Evolutionary conservation across 1,139 yeast genomes (phyloP), one percentile per base, ranked within the genome.

Genomic region (Magnusiomyces fungicola): DNA sequence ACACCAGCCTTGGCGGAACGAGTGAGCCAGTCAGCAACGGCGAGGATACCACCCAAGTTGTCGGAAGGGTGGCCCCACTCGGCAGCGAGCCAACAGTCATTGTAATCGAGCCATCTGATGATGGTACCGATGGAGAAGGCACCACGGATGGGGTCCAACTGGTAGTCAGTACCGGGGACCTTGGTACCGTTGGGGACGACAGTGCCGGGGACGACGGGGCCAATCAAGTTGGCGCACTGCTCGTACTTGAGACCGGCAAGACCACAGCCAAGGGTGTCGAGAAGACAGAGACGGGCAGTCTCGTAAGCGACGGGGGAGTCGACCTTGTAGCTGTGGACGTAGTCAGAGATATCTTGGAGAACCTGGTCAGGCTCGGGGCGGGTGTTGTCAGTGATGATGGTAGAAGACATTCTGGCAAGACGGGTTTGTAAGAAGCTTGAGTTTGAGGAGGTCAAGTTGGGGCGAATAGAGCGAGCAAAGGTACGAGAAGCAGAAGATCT

Each of bases 31-130:
- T 78, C 82, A 22, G 81, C 76, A 33, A 78, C 79, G 1, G 82
- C 79, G 24, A 78, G 63, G 51, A 78, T 77, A 46, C 80, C 80
- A 46, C 81, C 82, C 52, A 78, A 57, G 61, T 78, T 78, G 60
- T 78, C 83, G 21, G 80, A 74, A 25, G 82, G 82, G 61, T 78
- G 82, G 5, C 83, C 83, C 82, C 83, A 78, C 61, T 78, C 83
- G 29, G 81, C 81, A 48, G 83, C 83, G 41, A 78, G 64, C 82
- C 81, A 78, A 62, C 81, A 77, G 61, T 78, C 82, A 55, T 78
- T 78, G 66, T 71, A 78, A 55, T 78, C 83, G 52, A 78, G 65
- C 82, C 82, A 78, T 53, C 83, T 69, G 56, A 78, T 75, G 54
- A 73, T 63, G 21, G 81, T 74, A 10, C 82, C 81, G 53, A 76